Conservation (phyloP, 371 early-diverging fungal species). For the Mortierella sp. region DNA sequence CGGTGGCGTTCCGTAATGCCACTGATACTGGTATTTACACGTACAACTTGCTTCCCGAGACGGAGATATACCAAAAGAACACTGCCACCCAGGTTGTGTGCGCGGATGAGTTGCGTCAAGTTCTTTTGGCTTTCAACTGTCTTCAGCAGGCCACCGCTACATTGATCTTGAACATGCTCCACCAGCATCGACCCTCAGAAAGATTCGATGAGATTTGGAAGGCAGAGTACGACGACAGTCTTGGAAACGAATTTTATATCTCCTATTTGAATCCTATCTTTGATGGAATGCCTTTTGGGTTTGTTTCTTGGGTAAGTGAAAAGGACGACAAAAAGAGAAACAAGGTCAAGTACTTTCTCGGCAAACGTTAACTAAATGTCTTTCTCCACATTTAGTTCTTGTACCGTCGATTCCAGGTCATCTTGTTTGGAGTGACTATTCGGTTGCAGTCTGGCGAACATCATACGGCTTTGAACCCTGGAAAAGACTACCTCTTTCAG, state of each 20-base stretch:
- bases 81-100: slow-evolving; percentile 75
- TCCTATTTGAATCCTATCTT: slow-evolving; percentile 64
- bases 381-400: no score
- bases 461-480: slow-evolving; percentile 72
- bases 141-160: slow-evolving; percentile 77
- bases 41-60: slow-evolving; percentile 75
- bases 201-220: slow-evolving; percentile 75
- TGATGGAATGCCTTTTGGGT: slow-evolving; percentile 66
- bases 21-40: slow-evolving; percentile 65
- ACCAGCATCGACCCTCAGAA: slow-evolving; percentile 67
- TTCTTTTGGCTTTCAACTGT: slow-evolving; percentile 74
- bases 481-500: slow-evolving; percentile 65
- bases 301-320: slow-evolving; percentile 64
- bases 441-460: slow-evolving; percentile 53
- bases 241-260: slow-evolving; percentile 77
- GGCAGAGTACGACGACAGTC: slow-evolving; percentile 81
- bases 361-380: no score
- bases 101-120: slow-evolving; percentile 77
- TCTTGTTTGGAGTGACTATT: slow-evolving; percentile 71
- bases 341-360: no score
- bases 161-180: slow-evolving; percentile 73
- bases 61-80: slow-evolving; percentile 73
- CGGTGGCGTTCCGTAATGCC: slow-evolving; percentile 49
- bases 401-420: slow-evolving; percentile 77
- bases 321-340: no score